These are phyloP conservation scores for Zhuliangozyma blackwelliae DNA, from an alignment of 1,139 yeast genomes.

Conservation along the genomic window DNA sequence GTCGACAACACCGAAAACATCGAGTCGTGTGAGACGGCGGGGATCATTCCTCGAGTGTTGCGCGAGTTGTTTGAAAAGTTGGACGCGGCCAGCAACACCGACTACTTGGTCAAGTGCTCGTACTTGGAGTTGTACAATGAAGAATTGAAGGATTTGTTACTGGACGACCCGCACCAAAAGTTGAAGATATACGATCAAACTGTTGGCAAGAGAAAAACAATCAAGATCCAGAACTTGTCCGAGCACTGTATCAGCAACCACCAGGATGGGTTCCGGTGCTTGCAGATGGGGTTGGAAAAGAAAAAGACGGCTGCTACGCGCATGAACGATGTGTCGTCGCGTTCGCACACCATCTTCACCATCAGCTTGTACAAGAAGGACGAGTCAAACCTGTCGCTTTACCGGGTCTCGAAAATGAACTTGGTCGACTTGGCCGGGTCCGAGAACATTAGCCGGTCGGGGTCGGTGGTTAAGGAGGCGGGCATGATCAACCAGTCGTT, in stretches of 20 bases:
- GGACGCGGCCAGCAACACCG: conserved; percentile 38
- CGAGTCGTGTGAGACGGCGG: conserved; percentile 35
- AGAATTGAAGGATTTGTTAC: conserved; percentile 59
- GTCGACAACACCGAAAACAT: conserved; percentile 9
- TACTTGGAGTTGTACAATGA: conserved; percentile 74
- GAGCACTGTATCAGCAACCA: conserved; percentile 53
- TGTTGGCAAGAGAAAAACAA: conserved; percentile 6
- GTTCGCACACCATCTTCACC: conserved; percentile 73
- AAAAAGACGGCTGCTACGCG: conserved; percentile 68
- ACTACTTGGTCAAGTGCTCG: conserved; percentile 63
- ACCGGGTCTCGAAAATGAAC: conserved; percentile 62
- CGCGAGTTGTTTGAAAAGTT: conserved; percentile 49
- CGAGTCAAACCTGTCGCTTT: conserved; percentile 20
- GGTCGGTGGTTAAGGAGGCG: conserved; percentile 84
- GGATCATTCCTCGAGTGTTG: conserved; percentile 66
- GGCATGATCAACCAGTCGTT: conserved; percentile 84
- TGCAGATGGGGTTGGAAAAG: conserved; percentile 52
- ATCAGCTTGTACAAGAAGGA: conserved; percentile 50
- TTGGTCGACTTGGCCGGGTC: conserved; percentile 90
- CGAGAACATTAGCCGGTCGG: conserved; percentile 74
- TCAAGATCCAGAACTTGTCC: conserved; percentile 49
- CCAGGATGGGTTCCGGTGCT: conserved; percentile 48
- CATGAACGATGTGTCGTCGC: conserved; percentile 63
- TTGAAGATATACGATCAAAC: conserved; percentile 49
- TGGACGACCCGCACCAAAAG: conserved; percentile 36